Evolutionary conservation across 257 asterid genomes (phyloP).

Genomic region (Ehretia macrophylla): DNA sequence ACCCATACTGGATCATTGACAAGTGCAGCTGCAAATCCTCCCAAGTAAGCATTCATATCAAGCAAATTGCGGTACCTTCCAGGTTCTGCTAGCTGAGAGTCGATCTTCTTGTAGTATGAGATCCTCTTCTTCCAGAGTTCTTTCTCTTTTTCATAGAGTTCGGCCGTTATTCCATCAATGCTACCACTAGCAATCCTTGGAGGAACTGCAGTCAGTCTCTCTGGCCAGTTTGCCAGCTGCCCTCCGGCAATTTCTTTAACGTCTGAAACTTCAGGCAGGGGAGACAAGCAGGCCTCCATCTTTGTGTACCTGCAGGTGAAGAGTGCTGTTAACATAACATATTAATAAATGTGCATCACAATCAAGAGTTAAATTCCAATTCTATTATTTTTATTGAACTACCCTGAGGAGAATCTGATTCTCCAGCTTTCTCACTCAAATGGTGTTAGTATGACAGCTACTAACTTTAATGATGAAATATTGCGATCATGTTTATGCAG

Average conservation of each 20-base stretch:
- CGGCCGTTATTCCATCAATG: constrained; percentile 47
- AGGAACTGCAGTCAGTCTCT: constrained; percentile 63
- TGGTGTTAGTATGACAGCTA: no score
- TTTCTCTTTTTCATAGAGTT: constrained; percentile 39
- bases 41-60: constrained; percentile 82
- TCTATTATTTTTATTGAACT: neutral
- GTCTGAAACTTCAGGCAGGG: constrained; percentile 72
- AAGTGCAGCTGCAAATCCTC: constrained; percentile 94
- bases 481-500: no score
- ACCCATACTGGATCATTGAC: constrained; percentile 83
- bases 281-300: constrained; percentile 80
- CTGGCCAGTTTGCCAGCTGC: constrained; percentile 67
- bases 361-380: neutral
- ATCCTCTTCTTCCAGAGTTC: constrained; percentile 71
- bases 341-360: neutral
- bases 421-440: no score
- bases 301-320: constrained; percentile 62
- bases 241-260: constrained; percentile 68
- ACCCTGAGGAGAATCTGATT: no score
- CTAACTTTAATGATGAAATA: no score
- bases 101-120: constrained; percentile 59
- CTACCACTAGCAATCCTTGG: constrained; percentile 66
- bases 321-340: neutral
- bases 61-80: constrained; percentile 87
- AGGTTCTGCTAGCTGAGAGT: constrained; percentile 64